A percentile compares a stretch with the other conserved stretches of the same genome.
These are phyloP conservation scores for Hordeum pubiflorum DNA, from an alignment of 202 grass and related monocot genomes.

Conservation along the genomic window DNA sequence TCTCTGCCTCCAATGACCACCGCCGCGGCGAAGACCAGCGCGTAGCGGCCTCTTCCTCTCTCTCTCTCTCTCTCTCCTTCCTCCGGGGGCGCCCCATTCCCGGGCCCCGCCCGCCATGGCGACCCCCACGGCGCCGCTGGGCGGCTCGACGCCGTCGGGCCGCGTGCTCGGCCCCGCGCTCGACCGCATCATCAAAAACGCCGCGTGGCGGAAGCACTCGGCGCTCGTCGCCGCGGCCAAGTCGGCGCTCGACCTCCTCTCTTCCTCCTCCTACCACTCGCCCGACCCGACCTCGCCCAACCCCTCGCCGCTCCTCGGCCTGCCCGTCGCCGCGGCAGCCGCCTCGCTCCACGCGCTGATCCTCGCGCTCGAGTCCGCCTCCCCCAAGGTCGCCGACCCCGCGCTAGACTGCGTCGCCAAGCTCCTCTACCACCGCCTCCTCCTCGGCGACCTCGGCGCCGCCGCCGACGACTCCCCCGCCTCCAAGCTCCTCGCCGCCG, in stretches of 20 bases:
- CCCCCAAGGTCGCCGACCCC: conserved; percentile 69
- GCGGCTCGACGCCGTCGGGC: conserved; percentile 61
- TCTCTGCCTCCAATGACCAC: conserved; percentile 30
- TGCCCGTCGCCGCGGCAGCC: conserved; percentile 32
- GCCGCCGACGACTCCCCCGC: conserved; percentile 28
- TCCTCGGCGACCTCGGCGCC: conserved; percentile 59
- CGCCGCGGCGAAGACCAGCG: not conserved
- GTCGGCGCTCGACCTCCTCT: conserved; percentile 71
- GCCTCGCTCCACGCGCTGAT: conserved; percentile 43
- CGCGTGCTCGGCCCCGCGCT: conserved; percentile 79
- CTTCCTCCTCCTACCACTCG: conserved; percentile 32
- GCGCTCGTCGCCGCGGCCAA: conserved; percentile 73
- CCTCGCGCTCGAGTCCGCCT: conserved; percentile 63
- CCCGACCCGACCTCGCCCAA: conserved; percentile 42
- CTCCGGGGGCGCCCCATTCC: no score
- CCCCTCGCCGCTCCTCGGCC: conserved; percentile 40
- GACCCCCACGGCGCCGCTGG: conserved; percentile 39
- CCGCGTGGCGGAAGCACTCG: conserved; percentile 88
- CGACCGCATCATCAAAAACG: conserved; percentile 97
- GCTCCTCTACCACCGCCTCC: conserved; percentile 71
- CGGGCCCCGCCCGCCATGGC: conserved; percentile 13
- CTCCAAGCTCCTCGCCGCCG: conserved; percentile 47
- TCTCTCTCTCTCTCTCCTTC: no score
- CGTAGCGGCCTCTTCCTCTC: not conserved
- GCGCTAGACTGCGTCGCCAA: conserved; percentile 74